Evolutionary conservation across 2,329 filamentous ascomycete species (phyloP).

Genomic region (Pseudocercospora musae): DNA sequence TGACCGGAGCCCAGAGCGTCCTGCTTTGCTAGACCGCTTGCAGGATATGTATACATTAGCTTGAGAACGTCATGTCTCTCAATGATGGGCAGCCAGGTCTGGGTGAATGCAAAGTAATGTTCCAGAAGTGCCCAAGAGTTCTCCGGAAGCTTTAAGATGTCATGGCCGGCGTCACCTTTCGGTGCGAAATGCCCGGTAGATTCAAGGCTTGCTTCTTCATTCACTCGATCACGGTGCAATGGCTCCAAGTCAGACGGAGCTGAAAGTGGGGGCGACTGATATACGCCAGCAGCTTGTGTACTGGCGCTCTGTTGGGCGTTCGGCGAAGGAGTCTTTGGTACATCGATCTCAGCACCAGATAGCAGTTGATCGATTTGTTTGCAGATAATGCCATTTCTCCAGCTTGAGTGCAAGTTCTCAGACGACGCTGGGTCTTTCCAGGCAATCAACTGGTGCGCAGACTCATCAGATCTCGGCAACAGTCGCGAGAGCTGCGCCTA

Average conservation of each 20-base stretch:
- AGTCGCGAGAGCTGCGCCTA: slow-evolving; percentile 48
- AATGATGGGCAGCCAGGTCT: slow-evolving; percentile 72
- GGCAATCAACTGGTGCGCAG: slow-evolving; percentile 47
- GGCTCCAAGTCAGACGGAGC: slow-evolving; percentile 15
- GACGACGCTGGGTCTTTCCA: slow-evolving; percentile 53
- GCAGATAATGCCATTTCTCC: slow-evolving; percentile 60
- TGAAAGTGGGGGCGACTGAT: slow-evolving; percentile 23
- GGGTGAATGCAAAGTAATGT: slow-evolving; percentile 71
- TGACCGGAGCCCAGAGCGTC: slow-evolving; percentile 37
- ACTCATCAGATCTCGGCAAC: slow-evolving; percentile 46
- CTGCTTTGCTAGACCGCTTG: slow-evolving; percentile 39
- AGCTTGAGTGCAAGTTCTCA: slow-evolving; percentile 58
- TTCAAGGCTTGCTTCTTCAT: not conserved
- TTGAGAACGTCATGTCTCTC: slow-evolving; percentile 63
- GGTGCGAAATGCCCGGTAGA: not conserved
- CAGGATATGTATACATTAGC: slow-evolving; percentile 54
- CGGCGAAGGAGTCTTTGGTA: slow-evolving; percentile 2
- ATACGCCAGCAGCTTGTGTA: not conserved
- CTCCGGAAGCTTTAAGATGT: slow-evolving; percentile 42
- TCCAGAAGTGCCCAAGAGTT: slow-evolving; percentile 63
- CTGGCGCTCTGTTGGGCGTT: not conserved
- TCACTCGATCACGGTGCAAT: slow-evolving; percentile 1
- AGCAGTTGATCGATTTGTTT: slow-evolving; percentile 62
- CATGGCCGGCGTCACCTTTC: not conserved
- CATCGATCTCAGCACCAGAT: slow-evolving; percentile 41